These are phyloP conservation scores for Fusarium liriodendri DNA, from an alignment of 2,329 filamentous ascomycete genomes.

Conservation along the genomic window DNA sequence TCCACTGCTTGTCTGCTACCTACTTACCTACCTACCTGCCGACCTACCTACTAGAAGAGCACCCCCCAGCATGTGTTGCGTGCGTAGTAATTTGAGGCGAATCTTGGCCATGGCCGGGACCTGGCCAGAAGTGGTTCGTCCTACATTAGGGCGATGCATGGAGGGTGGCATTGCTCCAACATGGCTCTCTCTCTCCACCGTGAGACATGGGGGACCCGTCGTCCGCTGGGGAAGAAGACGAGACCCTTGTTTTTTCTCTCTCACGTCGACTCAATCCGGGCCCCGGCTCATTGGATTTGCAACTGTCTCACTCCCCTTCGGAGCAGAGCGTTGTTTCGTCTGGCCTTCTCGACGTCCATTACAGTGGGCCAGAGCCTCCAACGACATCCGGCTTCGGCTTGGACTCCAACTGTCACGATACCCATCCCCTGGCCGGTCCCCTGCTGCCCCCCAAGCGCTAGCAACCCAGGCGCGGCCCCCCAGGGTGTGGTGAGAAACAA, in stretches of 20 bases:
- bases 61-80: constrained; percentile 32
- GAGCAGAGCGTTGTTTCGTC: constrained; percentile 18
- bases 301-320: not conserved
- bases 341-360: constrained; percentile 1
- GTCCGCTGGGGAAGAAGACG: constrained; percentile 35
- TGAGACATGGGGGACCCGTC: constrained; percentile 33
- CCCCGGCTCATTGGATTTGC: constrained; percentile 4
- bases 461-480: not conserved
- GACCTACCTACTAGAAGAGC: constrained; percentile 5
- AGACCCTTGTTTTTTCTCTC: constrained; percentile 37
- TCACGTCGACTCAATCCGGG: not conserved
- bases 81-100: constrained; percentile 43
- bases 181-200: constrained; percentile 35
- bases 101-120: constrained; percentile 43
- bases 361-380: not conserved
- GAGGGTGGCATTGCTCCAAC: constrained; percentile 48
- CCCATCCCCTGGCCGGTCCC: constrained; percentile 3
- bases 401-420: constrained; percentile 23
- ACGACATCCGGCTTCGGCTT: constrained; percentile 27
- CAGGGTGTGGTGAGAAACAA: constrained; percentile 35
- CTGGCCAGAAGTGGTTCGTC: constrained; percentile 46
- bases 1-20: not conserved
- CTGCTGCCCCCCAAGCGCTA: constrained; percentile 14
- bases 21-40: not conserved
- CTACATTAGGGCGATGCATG: constrained; percentile 49